phyloP scores from a whole-genome alignment of 1,139 yeast species.

The Kurtzmaniella quercitrusa region DNA sequence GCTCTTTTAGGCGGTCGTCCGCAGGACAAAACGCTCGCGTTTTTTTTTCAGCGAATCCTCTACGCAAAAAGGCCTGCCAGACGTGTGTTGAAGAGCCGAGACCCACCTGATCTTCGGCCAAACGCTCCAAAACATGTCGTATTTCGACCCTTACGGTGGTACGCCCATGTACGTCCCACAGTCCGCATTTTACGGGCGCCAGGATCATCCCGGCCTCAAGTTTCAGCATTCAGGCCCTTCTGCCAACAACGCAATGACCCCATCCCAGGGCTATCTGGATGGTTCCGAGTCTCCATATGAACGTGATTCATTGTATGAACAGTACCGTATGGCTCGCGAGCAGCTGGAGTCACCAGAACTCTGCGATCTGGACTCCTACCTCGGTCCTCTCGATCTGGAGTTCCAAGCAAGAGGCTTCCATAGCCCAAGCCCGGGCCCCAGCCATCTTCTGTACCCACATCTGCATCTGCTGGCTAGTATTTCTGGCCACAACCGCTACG shows the following conservation, averaged over 20 bases:
- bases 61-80: too few species aligned
- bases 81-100: too few species aligned
- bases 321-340: background rate
- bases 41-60: too few species aligned
- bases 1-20: too few species aligned
- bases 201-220: too few species aligned
- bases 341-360: background rate
- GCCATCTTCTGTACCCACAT: background rate
- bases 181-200: constrained; percentile 33
- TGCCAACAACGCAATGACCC: too few species aligned
- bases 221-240: too few species aligned
- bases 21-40: background rate
- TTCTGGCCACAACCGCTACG: background rate
- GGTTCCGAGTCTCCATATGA: background rate
- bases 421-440: background rate
- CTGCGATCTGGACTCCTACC: background rate
- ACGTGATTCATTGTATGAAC: background rate
- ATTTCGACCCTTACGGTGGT: constrained; percentile 41
- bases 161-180: constrained; percentile 38
- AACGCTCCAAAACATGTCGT: constrained; percentile 26
- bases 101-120: background rate
- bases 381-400: background rate
- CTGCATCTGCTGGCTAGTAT: background rate
- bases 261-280: background rate
- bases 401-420: background rate